Evolutionary conservation across 2,329 filamentous ascomycete genomes (phyloP), one percentile per base, ranked within the genome.

Genomic region (Microcera coccophila): DNA sequence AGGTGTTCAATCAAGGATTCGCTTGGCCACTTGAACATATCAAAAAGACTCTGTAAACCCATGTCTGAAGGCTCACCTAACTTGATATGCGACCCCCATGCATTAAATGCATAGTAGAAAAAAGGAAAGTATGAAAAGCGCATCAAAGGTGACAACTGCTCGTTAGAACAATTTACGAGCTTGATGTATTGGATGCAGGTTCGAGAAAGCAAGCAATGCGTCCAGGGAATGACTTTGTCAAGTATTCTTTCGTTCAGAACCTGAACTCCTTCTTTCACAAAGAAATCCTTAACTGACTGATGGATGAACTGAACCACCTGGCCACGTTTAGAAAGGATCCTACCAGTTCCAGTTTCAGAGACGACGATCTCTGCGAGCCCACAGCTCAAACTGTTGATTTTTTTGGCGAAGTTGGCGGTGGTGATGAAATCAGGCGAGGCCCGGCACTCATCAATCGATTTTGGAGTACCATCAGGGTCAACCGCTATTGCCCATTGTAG

Each of bases 241-340:
- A n/a, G 17, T 36, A 7, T 31, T 20, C 17, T 15, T 12, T 26
- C 22, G 8, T 54, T 22, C 16, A 59, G 39, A 46, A 20, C 24
- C 21, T n/a, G 15, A 17, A 61, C 29, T 14, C 59, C 57, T 10
- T 47, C 50, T 4, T 51, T 34, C 18, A 60, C 5, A 26, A 66
- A 61, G 40, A 61, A 65, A 33, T 66, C 62, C 26, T 61, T 60
- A 32, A 62, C 60, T 3, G 62, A 58, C 38, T 65, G 58, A 21
- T 66, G 62, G 26, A 65, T 65, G 38, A 66, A 62, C 32, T 65
- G 62, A 2, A 62, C 54, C 24, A 54, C 28, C n/a, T 34, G n/a
- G 2, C 9, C 3, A 2, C 26, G 10, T 2, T 44, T 14, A 4
- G 39, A 35, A n/a, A n/a, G 11, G 5, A 32, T 31, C 3, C 16